Conservation (phyloP, 441 rosid species). For the Kokia cookei region DNA sequence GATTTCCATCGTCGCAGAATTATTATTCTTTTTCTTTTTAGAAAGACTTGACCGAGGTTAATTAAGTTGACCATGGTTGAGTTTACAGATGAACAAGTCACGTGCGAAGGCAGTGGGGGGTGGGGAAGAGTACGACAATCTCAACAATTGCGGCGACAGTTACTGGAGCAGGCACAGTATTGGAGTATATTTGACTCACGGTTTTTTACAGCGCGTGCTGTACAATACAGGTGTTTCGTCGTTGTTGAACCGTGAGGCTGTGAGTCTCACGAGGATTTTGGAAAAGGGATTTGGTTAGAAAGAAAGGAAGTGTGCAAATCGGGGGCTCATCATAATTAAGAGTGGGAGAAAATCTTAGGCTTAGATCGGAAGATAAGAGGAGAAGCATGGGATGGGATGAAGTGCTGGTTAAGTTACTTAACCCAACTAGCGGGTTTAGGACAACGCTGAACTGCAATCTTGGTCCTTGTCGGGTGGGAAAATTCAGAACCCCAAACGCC, state of each 20-base stretch:
- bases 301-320: neutral
- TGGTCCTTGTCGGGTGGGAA: slow-evolving; percentile 21
- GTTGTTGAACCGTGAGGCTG: neutral
- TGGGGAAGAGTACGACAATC: slow-evolving; percentile 9
- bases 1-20: neutral
- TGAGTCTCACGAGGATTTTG: neutral
- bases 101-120: slow-evolving; percentile 17
- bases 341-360: neutral
- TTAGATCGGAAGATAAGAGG: neutral
- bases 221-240: neutral
- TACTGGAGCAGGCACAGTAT: neutral
- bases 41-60: slow-evolving; percentile 17
- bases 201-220: neutral
- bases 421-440: neutral
- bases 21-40: neutral
- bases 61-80: slow-evolving; percentile 8
- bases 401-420: slow-evolving; percentile 17
- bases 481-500: slow-evolving; percentile 8
- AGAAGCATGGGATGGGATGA: neutral
- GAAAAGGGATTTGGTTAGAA: neutral
- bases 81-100: slow-evolving; percentile 16
- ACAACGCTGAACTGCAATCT: slow-evolving; percentile 17
- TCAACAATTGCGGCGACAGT: slow-evolving; percentile 39
- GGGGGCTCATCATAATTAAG: neutral
- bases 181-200: neutral